Evolutionary conservation across 805 yeast species (phyloP), one percentile per base, ranked within the genome.

Genomic region (Hanseniaspora valbyensis): DNA sequence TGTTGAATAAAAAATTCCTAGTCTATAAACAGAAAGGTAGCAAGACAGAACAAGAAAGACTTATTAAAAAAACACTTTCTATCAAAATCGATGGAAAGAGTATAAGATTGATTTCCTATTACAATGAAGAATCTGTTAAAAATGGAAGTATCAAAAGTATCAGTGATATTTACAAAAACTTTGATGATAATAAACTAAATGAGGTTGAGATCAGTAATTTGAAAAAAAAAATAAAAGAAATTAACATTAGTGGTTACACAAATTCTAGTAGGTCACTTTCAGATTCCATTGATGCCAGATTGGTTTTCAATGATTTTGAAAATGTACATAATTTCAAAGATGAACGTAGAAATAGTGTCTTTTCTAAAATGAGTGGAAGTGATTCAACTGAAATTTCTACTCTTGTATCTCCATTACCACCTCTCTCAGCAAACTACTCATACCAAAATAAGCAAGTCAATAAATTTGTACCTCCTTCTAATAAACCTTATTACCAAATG

Each of bases 1-100:
- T 89, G 36, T 71, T 87, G 25, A 37, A 39, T 18, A 95, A 95
- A 5, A 72, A 92, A 53, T 89, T 89, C 58, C 68, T 89, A 30
- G 80, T 89, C 10, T 89, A 89, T 64, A 75, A 95, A 25, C 94
- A 88, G 61, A 62, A 77, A 41, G 40, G 30, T 26, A 4, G 24
- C 13, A 32, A 30, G 28, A 72, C 71, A 50, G 76, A 71, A 50
- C 68, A 37, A n/a, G 36, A 30, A 21, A 30, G 33, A 13, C 37
- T 51, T 19, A 38, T 37, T 16, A 51, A 51, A 34, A 51, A 44
- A 37, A 51, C 53, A 1, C 32, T 51, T 34, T 51, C 53, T 2
- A 30, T 51, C n/a, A 51, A 44, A 32, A 30, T 44, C 12, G 37
- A 51, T 10, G 38, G 38, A 22, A 45, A 46, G 24, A 44, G 30